Conservation (phyloP, 352 stramenopile species). For the Phytopythium ostracodes region DNA sequence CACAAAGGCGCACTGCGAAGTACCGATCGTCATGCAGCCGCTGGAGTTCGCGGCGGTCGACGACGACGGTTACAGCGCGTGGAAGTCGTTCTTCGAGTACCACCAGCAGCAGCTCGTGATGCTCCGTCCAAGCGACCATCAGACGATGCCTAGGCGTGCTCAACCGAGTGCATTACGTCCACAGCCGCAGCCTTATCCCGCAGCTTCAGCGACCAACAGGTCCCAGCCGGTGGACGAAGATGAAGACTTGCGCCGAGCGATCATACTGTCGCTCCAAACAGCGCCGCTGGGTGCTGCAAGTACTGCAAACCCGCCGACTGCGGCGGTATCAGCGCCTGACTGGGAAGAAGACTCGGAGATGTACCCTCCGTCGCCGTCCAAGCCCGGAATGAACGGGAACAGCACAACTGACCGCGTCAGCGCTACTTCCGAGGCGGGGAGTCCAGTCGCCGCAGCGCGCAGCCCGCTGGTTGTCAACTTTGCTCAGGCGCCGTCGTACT, state of each 20-base stretch:
- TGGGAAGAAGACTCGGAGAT: conserved; percentile 26
- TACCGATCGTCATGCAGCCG: conserved; percentile 20
- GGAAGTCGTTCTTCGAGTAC: conserved; percentile 55
- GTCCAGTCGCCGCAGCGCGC: background rate
- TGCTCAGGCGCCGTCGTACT: conserved; percentile 25
- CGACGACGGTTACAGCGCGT: conserved; percentile 37
- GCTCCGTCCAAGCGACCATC: background rate
- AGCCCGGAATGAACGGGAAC: conserved; percentile 1
- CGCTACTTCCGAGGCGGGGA: conserved; percentile 4
- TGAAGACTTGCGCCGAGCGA: conserved; percentile 45
- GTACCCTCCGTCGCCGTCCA: background rate
- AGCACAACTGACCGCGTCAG: conserved; percentile 1
- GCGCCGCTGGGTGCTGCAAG: conserved; percentile 9
- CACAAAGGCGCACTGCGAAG: conserved; percentile 27
- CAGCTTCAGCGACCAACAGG: background rate
- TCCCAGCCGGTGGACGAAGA: conserved; percentile 27
- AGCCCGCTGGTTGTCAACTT: conserved; percentile 28
- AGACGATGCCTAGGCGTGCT: background rate
- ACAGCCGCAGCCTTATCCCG: background rate
- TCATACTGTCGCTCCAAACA: conserved; percentile 50
- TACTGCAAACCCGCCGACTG: conserved; percentile 11
- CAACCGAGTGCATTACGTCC: background rate
- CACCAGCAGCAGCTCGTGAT: conserved; percentile 34
- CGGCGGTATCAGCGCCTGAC: conserved; percentile 40
- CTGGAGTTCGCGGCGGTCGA: conserved; percentile 62